Base-by-base conservation (phyloP, 805 yeast genomes). In the Ogataea pilisensis region DNA sequence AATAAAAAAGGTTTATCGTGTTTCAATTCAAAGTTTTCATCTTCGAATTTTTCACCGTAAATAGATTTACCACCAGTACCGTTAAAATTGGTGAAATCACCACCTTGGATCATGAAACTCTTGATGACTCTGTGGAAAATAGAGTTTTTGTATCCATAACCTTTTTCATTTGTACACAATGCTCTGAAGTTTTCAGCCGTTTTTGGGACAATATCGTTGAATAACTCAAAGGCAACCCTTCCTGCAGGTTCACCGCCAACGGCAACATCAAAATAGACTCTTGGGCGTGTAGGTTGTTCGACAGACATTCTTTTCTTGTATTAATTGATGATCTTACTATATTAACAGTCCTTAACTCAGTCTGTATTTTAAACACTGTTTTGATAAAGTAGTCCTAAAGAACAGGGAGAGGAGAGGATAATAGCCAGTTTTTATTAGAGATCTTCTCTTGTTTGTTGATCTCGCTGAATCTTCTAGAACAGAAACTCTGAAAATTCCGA, bases 101-200 rank as follows among this genome's bases (percentile, higher is more conserved):
- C 96, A 61, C 96, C 96, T 68, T 89, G 97, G 54, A 86, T 76
- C 97, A 89, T 89, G 58, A 89, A 89, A 43, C 77, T 78, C 60
- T 82, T 80, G 63, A 91, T 93, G 28, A 93, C 86, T 47, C 99
- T 76, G 66, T 91, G 99, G 73, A 91, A 91, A n/a, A 72, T 64
- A n/a, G 95, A 83, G 17, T 87, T 87, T 62, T 87, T 85, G 72
- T 80, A 93, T 13, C 82, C 80, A 8, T 61, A 60, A 26, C 95
- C 95, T 54, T 82, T 80, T 58, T 87, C 95, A 20, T 97, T 97
- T 31, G 95, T 83, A 64, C 95, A 83, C 42, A 91, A 68, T 4
- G 91, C 88, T 45, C 88, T 75, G 72, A 90, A 90, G 67, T 90
- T 90, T 55, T 86, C 95, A 9, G 91, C 84, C 1, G 96, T 88